Evolutionary conservation across 257 asterid genomes (phyloP), one percentile per base, ranked within the genome.

Genomic region (Scutellaria baicalensis): DNA sequence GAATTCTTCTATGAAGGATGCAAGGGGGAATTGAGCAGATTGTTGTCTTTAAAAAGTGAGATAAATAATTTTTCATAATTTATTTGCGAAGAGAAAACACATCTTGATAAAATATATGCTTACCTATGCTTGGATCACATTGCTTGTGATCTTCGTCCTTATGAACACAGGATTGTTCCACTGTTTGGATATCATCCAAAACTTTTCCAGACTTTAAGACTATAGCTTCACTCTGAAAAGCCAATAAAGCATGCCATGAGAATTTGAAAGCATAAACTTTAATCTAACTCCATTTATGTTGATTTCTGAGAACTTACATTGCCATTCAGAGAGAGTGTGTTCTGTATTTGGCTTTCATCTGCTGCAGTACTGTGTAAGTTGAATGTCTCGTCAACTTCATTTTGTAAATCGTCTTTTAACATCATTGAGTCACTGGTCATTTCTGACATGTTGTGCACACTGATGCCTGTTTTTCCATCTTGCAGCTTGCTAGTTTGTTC

Each of bases 211-310:
- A 54, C 18, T 72, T 74, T 8, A 20, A 48, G 21, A 6, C 71
- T 45, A 10, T 59, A 63, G 78, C 23, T 20, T 71, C 80, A 66
- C 52, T n/a, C 96, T 90, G 88, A 76, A 67, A 50, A 60, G 48
- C 39, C 54, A 79, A 70, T 48, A 66, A 76, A 63, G 52, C 48
- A 59, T 33, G 58, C 38, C 21, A 48, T 79, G 47, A 77, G 55
- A 51, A 65, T 63, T 64, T 56, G 55, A 33, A 16, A 60, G 21
- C 45, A 59, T 59, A 51, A 64, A 65, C 73, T 60, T 47, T 48
- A 16, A 48, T 42, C 9, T 11, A 11, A 47, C 44, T 59, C 14
- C 3, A 70, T 67, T 56, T 7, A 50, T 17, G 16, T 48, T 51
- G 36, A 38, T 5, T 39, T 16, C 43, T 50, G 57, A 74, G 57